phyloP scores from a whole-genome alignment of 2,329 filamentous ascomycete genomes.

The Albophoma yamanashiensis region DNA sequence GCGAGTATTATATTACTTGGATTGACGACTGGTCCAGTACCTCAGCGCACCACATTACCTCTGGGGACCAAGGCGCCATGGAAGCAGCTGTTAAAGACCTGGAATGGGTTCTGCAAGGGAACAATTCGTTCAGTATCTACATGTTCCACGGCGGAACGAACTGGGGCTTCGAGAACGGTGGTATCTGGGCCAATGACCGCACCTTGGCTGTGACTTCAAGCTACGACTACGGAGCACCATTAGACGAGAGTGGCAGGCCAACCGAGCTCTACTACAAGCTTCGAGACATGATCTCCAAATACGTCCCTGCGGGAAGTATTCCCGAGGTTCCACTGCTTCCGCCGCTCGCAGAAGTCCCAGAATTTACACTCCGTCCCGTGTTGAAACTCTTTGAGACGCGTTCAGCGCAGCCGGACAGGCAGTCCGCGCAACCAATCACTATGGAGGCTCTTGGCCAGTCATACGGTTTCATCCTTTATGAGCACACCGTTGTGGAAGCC shows the following conservation, averaged over 20 bases:
- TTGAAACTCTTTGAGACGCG: conserved; percentile 25
- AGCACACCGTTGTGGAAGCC: conserved; percentile 17
- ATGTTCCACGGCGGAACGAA: conserved; percentile 45
- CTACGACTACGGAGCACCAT: conserved; percentile 39
- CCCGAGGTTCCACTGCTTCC: conserved; percentile 23
- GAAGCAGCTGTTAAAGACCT: conserved; percentile 8
- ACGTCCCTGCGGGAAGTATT: conserved; percentile 22
- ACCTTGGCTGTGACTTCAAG: conserved; percentile 29
- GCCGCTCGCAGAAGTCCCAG: conserved; percentile 19
- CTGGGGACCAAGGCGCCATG: conserved; percentile 1
- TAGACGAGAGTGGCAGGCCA: conserved; percentile 37
- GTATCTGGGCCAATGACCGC: conserved; percentile 27
- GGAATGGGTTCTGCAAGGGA: conserved; percentile 5
- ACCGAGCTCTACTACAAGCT: conserved; percentile 31
- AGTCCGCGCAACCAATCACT: conserved; percentile 19
- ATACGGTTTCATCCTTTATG: conserved; percentile 33
- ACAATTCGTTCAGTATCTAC: conserved; percentile 34
- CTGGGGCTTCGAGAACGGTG: conserved; percentile 36
- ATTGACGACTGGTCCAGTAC: conserved; percentile 3
- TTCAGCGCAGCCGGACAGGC: conserved; percentile 11
- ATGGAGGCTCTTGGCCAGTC: conserved; percentile 36
- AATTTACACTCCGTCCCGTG: conserved; percentile 25
- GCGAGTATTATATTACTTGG: conserved; percentile 19
- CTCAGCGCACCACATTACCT: conserved; percentile 29
- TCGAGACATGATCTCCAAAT: conserved; percentile 25